Conservation (phyloP, 352 stramenopile genomes). For the Globisporangium nodosum region DNA sequence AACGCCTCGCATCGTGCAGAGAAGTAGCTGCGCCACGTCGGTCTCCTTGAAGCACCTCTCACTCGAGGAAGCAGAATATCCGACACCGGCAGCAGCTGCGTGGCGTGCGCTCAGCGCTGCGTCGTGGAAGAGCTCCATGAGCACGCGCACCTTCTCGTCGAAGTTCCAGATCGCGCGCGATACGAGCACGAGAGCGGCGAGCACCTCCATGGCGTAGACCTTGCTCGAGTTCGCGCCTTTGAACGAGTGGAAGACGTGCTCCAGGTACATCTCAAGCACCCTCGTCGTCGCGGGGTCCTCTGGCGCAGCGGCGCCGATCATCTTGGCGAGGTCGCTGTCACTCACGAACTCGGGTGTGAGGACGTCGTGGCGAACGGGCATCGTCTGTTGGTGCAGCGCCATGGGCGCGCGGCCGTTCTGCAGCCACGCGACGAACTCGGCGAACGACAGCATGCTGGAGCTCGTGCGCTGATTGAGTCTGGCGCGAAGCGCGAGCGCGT, state of each 20-base stretch:
- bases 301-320: background rate
- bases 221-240: slow-evolving; percentile 12
- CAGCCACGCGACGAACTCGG: slow-evolving; percentile 50
- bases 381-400: slow-evolving; percentile 5
- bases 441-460: slow-evolving; percentile 28
- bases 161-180: slow-evolving; percentile 60
- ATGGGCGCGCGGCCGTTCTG: slow-evolving; percentile 6
- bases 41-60: slow-evolving; percentile 41
- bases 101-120: slow-evolving; percentile 15
- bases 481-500: slow-evolving; percentile 29
- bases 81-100: slow-evolving; percentile 11
- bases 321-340: slow-evolving; percentile 9
- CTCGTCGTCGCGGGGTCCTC: slow-evolving; percentile 9
- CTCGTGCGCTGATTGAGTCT: slow-evolving; percentile 23
- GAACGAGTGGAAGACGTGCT: slow-evolving; percentile 63
- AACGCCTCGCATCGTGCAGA: slow-evolving; percentile 55
- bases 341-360: slow-evolving; percentile 24
- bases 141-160: slow-evolving; percentile 45
- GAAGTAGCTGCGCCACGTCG: slow-evolving; percentile 44
- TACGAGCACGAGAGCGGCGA: slow-evolving; percentile 45
- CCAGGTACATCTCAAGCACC: slow-evolving; percentile 45
- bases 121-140: slow-evolving; percentile 57
- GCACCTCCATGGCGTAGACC: slow-evolving; percentile 56
- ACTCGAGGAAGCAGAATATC: slow-evolving; percentile 4
- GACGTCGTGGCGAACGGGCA: slow-evolving; percentile 27